Evolutionary conservation across 768 basidiomycete genomes (phyloP).

Genomic region (Tulasnella sp.): DNA sequence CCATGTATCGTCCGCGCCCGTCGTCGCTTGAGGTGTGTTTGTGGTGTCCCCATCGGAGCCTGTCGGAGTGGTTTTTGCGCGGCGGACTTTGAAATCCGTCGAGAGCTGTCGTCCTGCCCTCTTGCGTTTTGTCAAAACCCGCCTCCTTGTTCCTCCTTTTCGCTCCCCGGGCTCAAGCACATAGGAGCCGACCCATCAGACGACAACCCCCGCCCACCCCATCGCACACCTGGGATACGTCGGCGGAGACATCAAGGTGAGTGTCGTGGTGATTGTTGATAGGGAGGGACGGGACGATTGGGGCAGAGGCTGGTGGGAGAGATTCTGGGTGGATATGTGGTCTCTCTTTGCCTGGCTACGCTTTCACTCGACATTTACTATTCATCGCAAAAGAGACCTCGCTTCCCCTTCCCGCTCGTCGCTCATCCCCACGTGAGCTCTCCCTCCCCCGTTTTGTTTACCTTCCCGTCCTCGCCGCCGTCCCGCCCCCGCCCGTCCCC

Average conservation of each 20-base stretch:
- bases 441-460: conserved; percentile 1
- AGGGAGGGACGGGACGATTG: neutral
- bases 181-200: neutral
- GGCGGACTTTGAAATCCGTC: conserved; percentile 14
- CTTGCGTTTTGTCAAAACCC: conserved; percentile 8
- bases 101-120: neutral
- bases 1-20: conserved; percentile 1
- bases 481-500: neutral
- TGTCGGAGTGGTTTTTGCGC: conserved; percentile 8
- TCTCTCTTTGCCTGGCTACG: neutral
- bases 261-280: neutral
- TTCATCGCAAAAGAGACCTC: conserved; percentile 8
- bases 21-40: neutral
- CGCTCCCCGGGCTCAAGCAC: neutral
- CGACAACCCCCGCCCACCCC: neutral
- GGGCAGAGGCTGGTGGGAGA: neutral
- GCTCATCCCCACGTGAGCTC: conserved; percentile 26
- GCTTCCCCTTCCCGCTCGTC: conserved; percentile 15
- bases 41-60: neutral
- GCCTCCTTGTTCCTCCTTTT: neutral
- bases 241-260: conserved; percentile 10
- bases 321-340: neutral
- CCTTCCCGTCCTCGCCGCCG: conserved; percentile 15
- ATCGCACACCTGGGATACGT: neutral
- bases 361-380: neutral